These are phyloP conservation scores for Corchorus capsularis DNA, from an alignment of 345 rosid species.

Conservation along the genomic window DNA sequence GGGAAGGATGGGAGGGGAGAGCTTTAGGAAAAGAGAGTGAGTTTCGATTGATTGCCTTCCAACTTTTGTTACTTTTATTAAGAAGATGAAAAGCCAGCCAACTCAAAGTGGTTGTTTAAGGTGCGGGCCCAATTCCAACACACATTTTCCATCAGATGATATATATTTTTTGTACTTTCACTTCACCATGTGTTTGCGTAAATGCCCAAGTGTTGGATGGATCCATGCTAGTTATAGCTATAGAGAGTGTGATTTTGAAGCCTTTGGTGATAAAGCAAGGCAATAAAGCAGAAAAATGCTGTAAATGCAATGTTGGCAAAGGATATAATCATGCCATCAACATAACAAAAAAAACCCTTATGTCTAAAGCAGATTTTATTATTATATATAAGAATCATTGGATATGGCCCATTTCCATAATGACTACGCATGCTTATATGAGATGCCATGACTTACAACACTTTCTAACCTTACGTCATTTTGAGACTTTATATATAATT, in stretches of 20 bases:
- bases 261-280: conserved; percentile 26
- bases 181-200: background rate
- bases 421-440: too few relatives aligned
- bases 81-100: conserved; percentile 40
- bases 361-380: conserved; percentile 18
- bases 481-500: background rate
- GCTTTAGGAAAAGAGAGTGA: conserved; percentile 38
- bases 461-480: background rate
- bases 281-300: conserved; percentile 29
- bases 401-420: conserved; percentile 20
- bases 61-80: conserved; percentile 38
- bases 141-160: conserved; percentile 11
- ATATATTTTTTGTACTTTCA: conserved; percentile 13
- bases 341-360: conserved; percentile 19
- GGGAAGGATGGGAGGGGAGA: background rate
- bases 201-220: background rate
- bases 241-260: conserved; percentile 23
- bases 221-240: too few relatives aligned
- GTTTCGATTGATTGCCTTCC: conserved; percentile 25
- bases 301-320: conserved; percentile 36
- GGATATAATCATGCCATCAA: conserved; percentile 36
- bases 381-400: conserved; percentile 24
- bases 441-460: background rate
- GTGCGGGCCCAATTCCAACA: conserved; percentile 37
- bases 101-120: conserved; percentile 34